These are phyloP conservation scores for Rhododendron ovatum DNA, from an alignment of 148 eudicot genomes.

Conservation along the genomic window DNA sequence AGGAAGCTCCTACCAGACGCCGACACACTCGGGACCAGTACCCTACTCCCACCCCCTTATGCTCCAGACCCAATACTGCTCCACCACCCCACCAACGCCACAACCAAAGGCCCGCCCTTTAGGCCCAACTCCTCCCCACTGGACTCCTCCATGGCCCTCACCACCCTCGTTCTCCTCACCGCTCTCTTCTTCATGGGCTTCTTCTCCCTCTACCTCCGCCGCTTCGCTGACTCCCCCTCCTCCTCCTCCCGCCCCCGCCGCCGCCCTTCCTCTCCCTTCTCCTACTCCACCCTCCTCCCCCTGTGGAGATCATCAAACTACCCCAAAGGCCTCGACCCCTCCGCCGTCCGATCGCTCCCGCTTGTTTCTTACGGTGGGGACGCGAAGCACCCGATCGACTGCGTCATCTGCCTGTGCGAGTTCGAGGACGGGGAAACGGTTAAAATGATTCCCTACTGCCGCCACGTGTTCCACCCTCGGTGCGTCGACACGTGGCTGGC, in stretches of 20 bases:
- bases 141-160: conserved; percentile 57
- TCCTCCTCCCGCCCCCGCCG: conserved; percentile 8
- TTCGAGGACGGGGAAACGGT: conserved; percentile 42
- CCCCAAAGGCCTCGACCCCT: conserved; percentile 21
- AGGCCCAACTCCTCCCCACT: conserved; percentile 28
- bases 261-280: not conserved
- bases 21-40: not conserved
- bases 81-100: not conserved
- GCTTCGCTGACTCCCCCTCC: conserved; percentile 29
- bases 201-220: conserved; percentile 65
- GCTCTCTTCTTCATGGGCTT: conserved; percentile 71
- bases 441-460: conserved; percentile 51
- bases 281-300: not conserved
- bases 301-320: not conserved
- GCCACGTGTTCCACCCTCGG: conserved; percentile 37
- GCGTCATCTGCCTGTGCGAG: conserved; percentile 48
- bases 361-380: conserved; percentile 35
- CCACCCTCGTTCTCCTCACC: conserved; percentile 48
- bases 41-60: not conserved
- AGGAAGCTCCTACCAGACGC: conserved; percentile 12
- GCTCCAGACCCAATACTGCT: conserved; percentile 2
- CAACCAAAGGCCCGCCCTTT: not conserved
- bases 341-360: conserved; percentile 36
- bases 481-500: conserved; percentile 79
- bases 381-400: conserved; percentile 39